A percentile compares a stretch with the other conserved stretches of the same genome.
Conservation (phyloP, 139 green algal species). For the Chlorella sp. region DNA sequence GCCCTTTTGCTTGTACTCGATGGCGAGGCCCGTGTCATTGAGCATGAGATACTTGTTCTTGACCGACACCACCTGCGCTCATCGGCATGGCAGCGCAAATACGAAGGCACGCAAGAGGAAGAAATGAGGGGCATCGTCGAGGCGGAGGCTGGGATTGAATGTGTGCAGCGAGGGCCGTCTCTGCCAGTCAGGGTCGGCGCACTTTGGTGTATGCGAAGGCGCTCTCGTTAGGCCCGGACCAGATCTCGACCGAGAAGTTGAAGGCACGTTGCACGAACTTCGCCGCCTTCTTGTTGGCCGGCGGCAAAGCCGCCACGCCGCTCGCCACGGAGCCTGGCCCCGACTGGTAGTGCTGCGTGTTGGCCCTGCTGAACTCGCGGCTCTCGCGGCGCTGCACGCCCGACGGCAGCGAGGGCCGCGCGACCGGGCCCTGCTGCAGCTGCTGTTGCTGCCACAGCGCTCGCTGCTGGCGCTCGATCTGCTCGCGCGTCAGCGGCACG, state of each 20-base stretch:
- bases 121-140: not conserved
- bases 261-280: slow-evolving; percentile 47
- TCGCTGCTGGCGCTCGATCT: too few relatives aligned
- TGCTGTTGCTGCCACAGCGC: too few relatives aligned
- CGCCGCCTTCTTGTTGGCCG: not conserved
- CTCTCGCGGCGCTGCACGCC: too few relatives aligned
- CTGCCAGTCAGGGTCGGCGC: too few relatives aligned
- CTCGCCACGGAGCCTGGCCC: too few relatives aligned
- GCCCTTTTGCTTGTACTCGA: slow-evolving; percentile 78
- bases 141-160: too few relatives aligned
- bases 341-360: too few relatives aligned
- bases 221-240: slow-evolving; percentile 42
- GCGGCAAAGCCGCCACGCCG: too few relatives aligned
- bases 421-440: not conserved
- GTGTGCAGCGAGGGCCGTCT: too few relatives aligned
- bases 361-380: too few relatives aligned
- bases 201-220: slow-evolving; percentile 64
- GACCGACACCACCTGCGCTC: slow-evolving; percentile 60
- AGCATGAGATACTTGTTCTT: slow-evolving; percentile 83
- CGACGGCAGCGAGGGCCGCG: too few relatives aligned
- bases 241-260: slow-evolving; percentile 70
- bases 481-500: too few relatives aligned
- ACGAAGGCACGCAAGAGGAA: not conserved
- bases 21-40: slow-evolving; percentile 69
- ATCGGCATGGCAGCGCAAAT: not conserved